A percentile compares a stretch with the other conserved stretches of the same genome.
These are phyloP conservation scores for Zostera marina DNA, from an alignment of 116 monocot genomes.

Conservation along the genomic window DNA sequence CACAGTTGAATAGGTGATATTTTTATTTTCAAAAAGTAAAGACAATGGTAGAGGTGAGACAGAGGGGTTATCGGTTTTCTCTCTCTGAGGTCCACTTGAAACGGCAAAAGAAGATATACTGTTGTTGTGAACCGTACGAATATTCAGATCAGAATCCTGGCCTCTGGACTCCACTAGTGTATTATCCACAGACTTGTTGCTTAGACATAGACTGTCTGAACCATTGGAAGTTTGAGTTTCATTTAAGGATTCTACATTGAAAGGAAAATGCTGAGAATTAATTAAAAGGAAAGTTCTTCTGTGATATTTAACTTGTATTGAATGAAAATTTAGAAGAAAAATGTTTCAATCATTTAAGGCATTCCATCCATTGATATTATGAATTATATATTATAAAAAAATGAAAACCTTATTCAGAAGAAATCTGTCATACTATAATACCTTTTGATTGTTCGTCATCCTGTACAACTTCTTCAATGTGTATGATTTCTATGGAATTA, in stretches of 20 bases:
- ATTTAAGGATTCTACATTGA: conserved; percentile 10
- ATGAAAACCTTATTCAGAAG: neutral
- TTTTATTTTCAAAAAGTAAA: conserved; percentile 48
- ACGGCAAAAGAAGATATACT: conserved; percentile 24
- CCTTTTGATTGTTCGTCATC: conserved; percentile 39
- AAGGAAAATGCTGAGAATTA: neutral
- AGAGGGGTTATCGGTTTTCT: conserved; percentile 32
- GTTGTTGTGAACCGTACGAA: conserved; percentile 28
- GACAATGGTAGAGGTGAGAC: conserved; percentile 43
- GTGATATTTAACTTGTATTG: no score
- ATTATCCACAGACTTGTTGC: conserved; percentile 33
- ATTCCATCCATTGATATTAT: no score
- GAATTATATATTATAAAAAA: no score
- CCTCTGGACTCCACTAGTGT: conserved; percentile 32
- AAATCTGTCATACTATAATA: conserved; percentile 6
- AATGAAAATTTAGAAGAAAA: no score
- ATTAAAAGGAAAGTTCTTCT: neutral
- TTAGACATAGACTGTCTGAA: conserved; percentile 16
- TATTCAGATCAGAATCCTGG: conserved; percentile 30
- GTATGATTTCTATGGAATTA: conserved; percentile 14
- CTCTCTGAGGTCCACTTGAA: conserved; percentile 37
- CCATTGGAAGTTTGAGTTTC: conserved; percentile 15
- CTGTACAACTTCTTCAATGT: conserved; percentile 13
- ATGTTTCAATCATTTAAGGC: no score
- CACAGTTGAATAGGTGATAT: conserved; percentile 49